phyloP scores from a whole-genome alignment of 2,329 filamentous ascomycete genomes.

The Epichloe amarillans region DNA sequence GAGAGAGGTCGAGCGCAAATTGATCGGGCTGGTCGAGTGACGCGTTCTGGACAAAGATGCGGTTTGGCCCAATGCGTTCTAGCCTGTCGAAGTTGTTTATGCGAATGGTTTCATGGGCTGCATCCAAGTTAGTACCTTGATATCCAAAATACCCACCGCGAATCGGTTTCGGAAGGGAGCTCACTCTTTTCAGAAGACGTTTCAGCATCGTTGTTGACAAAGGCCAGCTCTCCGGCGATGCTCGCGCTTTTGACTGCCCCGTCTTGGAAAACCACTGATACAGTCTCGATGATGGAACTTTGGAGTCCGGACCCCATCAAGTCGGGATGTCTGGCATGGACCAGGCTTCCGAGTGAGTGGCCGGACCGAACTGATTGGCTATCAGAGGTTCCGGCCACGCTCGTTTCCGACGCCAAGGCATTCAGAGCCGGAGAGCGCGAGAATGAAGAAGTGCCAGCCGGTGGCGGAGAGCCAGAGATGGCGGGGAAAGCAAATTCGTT shows the following conservation, averaged over 20 bases:
- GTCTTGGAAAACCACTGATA: constrained; percentile 73
- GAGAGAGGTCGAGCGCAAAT: constrained; percentile 62
- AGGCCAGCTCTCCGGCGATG: constrained; percentile 77
- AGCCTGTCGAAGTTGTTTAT: constrained; percentile 80
- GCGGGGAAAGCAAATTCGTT: background rate
- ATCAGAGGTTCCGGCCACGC: constrained; percentile 53
- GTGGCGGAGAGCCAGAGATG: constrained; percentile 7
- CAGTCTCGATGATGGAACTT: constrained; percentile 79
- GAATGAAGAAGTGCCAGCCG: constrained; percentile 7
- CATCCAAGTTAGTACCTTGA: background rate
- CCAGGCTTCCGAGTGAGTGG: constrained; percentile 59
- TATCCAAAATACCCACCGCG: background rate
- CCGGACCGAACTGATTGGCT: constrained; percentile 85
- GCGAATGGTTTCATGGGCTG: constrained; percentile 54
- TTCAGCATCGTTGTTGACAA: constrained; percentile 56
- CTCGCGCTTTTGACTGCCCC: constrained; percentile 58
- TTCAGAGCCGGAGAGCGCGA: constrained; percentile 34
- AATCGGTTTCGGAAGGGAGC: constrained; percentile 10
- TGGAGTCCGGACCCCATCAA: constrained; percentile 69
- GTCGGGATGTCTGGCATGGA: constrained; percentile 68
- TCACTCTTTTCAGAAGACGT: constrained; percentile 32
- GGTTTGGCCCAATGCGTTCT: constrained; percentile 88
- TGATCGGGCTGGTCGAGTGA: constrained; percentile 56
- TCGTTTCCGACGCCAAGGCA: constrained; percentile 49
- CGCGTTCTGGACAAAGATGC: constrained; percentile 69